Evolutionary conservation across 1,284 basidiomycete genomes (phyloP).

Genomic region (Cryptococcus sp.): DNA sequence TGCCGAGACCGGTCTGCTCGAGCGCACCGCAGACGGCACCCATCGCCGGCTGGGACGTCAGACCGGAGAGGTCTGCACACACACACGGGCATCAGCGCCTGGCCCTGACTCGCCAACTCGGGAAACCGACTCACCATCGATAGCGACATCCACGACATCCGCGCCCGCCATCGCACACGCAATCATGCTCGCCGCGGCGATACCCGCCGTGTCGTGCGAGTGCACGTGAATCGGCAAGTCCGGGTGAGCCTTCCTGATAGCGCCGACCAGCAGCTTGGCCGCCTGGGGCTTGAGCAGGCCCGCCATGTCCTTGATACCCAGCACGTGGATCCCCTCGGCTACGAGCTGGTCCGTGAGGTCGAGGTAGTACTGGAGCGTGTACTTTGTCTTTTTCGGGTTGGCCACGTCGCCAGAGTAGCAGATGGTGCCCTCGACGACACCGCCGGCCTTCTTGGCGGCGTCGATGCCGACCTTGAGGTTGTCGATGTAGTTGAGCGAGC

Average conservation of each 20-base stretch:
- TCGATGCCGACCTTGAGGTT: constrained; percentile 96
- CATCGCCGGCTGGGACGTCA: constrained; percentile 99
- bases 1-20: constrained; percentile 91
- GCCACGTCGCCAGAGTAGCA: constrained; percentile 99
- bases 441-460: constrained; percentile 98
- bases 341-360: constrained; percentile 94
- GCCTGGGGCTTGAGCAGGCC: constrained; percentile 94
- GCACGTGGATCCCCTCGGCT: constrained; percentile 91
- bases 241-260: constrained; percentile 93
- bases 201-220: constrained; percentile 99
- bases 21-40: constrained; percentile 90
- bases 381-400: constrained; percentile 92
- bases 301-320: constrained; percentile 99
- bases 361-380: constrained; percentile 97
- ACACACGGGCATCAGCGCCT: not conserved
- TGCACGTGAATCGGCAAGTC: constrained; percentile 99
- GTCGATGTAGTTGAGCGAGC: constrained; percentile 94
- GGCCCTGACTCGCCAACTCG: not conserved
- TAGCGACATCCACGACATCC: constrained; percentile 96
- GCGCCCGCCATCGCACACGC: constrained; percentile 94
- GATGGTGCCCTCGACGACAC: constrained; percentile 95
- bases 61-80: constrained; percentile 93
- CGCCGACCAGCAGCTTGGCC: constrained; percentile 83
- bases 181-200: constrained; percentile 93
- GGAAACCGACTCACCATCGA: constrained; percentile 69